Percentiles rank a stretch among this genome's conserved stretches.
These are phyloP conservation scores for Amylostereum areolatum DNA, from an alignment of 1,284 basidiomycete species.

Conservation along the genomic window DNA sequence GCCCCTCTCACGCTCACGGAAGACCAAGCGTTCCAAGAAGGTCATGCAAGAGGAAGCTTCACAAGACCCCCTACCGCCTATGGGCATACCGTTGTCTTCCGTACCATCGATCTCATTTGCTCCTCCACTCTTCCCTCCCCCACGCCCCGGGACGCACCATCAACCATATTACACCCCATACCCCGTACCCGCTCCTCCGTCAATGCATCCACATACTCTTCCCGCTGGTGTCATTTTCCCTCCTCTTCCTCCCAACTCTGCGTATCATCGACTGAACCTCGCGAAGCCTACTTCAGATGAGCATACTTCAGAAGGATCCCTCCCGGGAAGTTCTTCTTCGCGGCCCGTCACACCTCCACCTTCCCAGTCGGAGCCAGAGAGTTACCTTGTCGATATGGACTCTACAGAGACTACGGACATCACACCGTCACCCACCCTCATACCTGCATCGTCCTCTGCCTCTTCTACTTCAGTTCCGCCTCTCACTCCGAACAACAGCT, in stretches of 20 bases:
- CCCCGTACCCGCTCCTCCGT: neutral
- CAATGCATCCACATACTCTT: conserved; percentile 27
- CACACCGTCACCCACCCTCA: neutral
- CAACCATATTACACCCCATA: conserved; percentile 65
- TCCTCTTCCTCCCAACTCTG: conserved; percentile 48
- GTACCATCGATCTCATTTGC: conserved; percentile 31
- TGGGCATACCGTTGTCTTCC: conserved; percentile 12
- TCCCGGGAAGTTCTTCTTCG: conserved; percentile 27
- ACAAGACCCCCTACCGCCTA: conserved; percentile 16
- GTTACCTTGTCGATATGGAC: conserved; percentile 14
- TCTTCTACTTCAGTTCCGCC: conserved; percentile 46
- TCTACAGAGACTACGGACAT: conserved; percentile 6
- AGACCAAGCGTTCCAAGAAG: conserved; percentile 46
- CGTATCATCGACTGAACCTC: conserved; percentile 29
- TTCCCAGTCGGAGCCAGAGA: conserved; percentile 2
- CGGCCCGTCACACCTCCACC: conserved; percentile 17
- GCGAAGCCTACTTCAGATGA: conserved; percentile 6
- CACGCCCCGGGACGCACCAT: conserved; percentile 55
- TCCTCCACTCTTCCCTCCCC: conserved; percentile 48
- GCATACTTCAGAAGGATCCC: neutral
- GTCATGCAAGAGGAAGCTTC: conserved; percentile 11
- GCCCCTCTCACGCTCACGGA: conserved; percentile 21
- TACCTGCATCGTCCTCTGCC: conserved; percentile 6
- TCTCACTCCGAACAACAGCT: conserved; percentile 55
- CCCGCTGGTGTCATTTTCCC: conserved; percentile 66